A percentile compares a stretch with the other conserved stretches of the same genome.
phyloP scores from a whole-genome alignment of 768 basidiomycete genomes.

The Podaxis pistillaris region DNA sequence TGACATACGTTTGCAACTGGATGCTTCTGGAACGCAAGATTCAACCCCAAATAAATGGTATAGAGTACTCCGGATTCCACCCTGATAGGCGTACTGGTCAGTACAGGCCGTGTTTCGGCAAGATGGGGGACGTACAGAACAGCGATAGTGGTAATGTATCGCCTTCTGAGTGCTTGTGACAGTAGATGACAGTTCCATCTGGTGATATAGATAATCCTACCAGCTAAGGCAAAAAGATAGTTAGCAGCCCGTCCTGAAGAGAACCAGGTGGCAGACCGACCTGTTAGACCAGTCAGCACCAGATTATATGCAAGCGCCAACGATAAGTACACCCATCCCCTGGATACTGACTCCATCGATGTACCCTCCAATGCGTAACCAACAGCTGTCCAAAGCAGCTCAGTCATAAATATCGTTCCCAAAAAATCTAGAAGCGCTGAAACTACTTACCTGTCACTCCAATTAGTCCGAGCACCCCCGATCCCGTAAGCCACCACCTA shows the following conservation, averaged over 20 bases:
- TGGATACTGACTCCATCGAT: conserved; percentile 16
- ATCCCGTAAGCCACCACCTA: conserved; percentile 26
- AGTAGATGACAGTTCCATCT: conserved; percentile 25
- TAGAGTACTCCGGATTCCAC: conserved; percentile 40
- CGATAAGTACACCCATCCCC: conserved; percentile 31
- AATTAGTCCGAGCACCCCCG: conserved; percentile 27
- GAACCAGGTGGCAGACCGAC: conserved; percentile 19
- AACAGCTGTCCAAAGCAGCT: conserved; percentile 15
- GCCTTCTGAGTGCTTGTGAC: conserved; percentile 25
- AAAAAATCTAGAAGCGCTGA: background rate
- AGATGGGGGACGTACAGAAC: conserved; percentile 29
- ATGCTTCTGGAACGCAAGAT: conserved; percentile 27
- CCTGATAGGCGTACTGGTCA: conserved; percentile 19
- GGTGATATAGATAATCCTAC: conserved; percentile 33
- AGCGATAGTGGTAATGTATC: conserved; percentile 32
- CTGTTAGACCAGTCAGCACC: conserved; percentile 31
- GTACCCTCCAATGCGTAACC: conserved; percentile 21
- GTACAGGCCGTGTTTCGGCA: background rate
- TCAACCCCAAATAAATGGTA: conserved; percentile 31
- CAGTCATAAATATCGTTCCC: background rate
- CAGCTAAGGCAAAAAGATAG: conserved; percentile 23
- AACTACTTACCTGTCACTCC: conserved; percentile 30
- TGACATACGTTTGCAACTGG: conserved; percentile 20
- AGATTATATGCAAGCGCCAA: conserved; percentile 34
- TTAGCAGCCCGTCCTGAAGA: background rate